Conservation (phyloP, 768 basidiomycete species). For the Rhizopogon vulgaris region DNA sequence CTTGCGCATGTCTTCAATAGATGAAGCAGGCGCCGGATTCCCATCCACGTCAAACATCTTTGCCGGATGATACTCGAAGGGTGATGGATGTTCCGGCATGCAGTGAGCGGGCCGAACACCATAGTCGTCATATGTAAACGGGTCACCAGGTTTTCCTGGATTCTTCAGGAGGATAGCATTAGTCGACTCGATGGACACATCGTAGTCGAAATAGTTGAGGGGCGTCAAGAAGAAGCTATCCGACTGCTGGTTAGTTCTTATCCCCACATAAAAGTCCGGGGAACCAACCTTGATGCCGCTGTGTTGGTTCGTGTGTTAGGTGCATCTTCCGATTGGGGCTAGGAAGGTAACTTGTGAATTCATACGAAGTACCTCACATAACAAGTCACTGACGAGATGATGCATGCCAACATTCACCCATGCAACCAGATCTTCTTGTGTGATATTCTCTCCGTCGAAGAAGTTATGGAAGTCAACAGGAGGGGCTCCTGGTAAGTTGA, state of each 20-base stretch:
- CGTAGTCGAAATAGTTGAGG: constrained; percentile 60
- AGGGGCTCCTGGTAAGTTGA: constrained; percentile 51
- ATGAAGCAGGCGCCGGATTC: constrained; percentile 19
- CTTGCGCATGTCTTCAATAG: constrained; percentile 34
- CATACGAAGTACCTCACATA: background rate
- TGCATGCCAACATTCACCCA: constrained; percentile 68
- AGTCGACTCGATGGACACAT: constrained; percentile 51
- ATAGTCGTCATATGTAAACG: constrained; percentile 44
- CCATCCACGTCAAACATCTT: constrained; percentile 31
- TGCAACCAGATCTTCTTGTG: constrained; percentile 58
- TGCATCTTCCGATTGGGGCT: constrained; percentile 61
- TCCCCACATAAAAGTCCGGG: background rate
- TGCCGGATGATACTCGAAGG: constrained; percentile 34
- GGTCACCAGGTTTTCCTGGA: constrained; percentile 31
- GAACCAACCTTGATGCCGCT: constrained; percentile 44
- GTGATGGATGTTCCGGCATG: constrained; percentile 29
- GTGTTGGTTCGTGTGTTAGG: constrained; percentile 55
- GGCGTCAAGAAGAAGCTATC: constrained; percentile 52
- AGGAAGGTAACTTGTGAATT: background rate
- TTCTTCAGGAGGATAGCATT: constrained; percentile 45
- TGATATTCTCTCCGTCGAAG: constrained; percentile 58
- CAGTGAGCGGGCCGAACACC: constrained; percentile 40
- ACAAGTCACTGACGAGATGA: constrained; percentile 38
- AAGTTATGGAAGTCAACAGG: constrained; percentile 55
- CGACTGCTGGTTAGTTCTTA: background rate